phyloP scores from a whole-genome alignment of 2,329 filamentous ascomycete species.

The Fusarium bactridioides region DNA sequence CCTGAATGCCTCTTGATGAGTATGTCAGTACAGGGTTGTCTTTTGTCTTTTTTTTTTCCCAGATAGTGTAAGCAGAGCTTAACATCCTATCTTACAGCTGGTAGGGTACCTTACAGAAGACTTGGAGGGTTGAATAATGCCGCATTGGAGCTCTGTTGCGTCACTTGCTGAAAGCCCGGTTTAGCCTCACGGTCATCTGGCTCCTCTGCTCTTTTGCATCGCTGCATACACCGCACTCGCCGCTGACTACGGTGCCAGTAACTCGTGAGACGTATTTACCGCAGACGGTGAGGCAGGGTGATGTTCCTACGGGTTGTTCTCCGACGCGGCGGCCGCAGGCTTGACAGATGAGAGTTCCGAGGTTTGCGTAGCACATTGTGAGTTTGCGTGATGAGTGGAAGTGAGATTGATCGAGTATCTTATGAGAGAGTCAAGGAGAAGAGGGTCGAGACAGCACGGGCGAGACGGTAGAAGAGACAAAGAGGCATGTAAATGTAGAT shows the following conservation, averaged over 20 bases:
- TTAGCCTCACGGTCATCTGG: conserved; percentile 32
- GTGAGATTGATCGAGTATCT: background rate
- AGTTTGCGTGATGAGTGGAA: background rate
- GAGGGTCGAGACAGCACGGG: background rate
- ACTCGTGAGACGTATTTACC: conserved; percentile 42
- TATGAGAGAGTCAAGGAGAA: background rate
- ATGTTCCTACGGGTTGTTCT: conserved; percentile 35
- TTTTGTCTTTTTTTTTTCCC: background rate
- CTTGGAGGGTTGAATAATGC: conserved; percentile 1
- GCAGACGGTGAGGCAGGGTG: conserved; percentile 36
- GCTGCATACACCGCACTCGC: conserved; percentile 39
- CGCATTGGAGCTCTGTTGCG: background rate
- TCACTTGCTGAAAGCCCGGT: conserved; percentile 37
- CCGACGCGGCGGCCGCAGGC: conserved; percentile 36
- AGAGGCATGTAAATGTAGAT: conserved; percentile 20
- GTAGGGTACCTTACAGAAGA: conserved; percentile 6
- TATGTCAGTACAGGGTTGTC: conserved; percentile 1
- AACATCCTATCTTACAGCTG: background rate
- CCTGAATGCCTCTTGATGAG: background rate
- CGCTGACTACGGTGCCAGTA: conserved; percentile 33
- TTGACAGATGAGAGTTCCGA: conserved; percentile 36
- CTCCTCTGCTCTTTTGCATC: conserved; percentile 33
- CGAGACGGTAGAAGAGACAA: conserved; percentile 12
- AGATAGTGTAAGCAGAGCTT: conserved; percentile 18
- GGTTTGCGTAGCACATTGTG: conserved; percentile 37